Percentiles rank a stretch among this genome's conserved stretches.
Evolutionary conservation across 176 grass and related monocot species (phyloP).

Genomic region (Rhynchospora breviuscula): DNA sequence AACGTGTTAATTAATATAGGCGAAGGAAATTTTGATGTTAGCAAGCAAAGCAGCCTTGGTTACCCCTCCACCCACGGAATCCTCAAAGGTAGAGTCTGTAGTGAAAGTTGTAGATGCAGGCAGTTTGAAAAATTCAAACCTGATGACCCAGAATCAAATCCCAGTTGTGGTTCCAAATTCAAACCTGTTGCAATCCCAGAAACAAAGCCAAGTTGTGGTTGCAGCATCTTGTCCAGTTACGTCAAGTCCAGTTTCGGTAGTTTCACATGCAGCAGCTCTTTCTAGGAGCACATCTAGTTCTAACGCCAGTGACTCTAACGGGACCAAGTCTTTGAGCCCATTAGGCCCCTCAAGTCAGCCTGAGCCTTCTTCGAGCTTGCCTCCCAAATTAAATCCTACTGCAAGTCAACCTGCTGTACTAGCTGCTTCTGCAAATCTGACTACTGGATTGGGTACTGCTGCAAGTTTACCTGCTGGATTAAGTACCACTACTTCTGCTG

Average conservation of each 20-base stretch:
- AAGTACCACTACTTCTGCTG: constrained; percentile 28
- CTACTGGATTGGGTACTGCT: constrained; percentile 36
- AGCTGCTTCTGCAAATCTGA: constrained; percentile 32
- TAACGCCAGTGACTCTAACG: constrained; percentile 36
- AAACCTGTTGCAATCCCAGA: constrained; percentile 30
- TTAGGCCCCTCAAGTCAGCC: constrained; percentile 40
- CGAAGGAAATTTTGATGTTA: constrained; percentile 75
- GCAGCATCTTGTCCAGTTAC: constrained; percentile 24
- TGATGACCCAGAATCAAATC: constrained; percentile 26
- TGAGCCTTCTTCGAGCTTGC: constrained; percentile 11
- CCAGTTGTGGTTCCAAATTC: constrained; percentile 27
- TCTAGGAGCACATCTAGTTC: constrained; percentile 50
- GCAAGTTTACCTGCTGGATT: constrained; percentile 18
- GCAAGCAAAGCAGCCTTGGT: constrained; percentile 53
- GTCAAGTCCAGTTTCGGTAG: constrained; percentile 39
- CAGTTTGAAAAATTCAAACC: constrained; percentile 29
- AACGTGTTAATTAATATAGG: constrained; percentile 40
- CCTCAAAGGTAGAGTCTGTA: constrained; percentile 30
- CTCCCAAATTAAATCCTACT: neutral
- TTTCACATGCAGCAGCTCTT: constrained; percentile 36
- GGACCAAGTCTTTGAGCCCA: constrained; percentile 36
- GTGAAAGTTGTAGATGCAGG: constrained; percentile 37
- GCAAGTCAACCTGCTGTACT: constrained; percentile 13
- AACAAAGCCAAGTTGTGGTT: constrained; percentile 20
- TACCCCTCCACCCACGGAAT: constrained; percentile 19